phyloP scores from a whole-genome alignment of 768 basidiomycete genomes.

The Boletus patriciae region DNA sequence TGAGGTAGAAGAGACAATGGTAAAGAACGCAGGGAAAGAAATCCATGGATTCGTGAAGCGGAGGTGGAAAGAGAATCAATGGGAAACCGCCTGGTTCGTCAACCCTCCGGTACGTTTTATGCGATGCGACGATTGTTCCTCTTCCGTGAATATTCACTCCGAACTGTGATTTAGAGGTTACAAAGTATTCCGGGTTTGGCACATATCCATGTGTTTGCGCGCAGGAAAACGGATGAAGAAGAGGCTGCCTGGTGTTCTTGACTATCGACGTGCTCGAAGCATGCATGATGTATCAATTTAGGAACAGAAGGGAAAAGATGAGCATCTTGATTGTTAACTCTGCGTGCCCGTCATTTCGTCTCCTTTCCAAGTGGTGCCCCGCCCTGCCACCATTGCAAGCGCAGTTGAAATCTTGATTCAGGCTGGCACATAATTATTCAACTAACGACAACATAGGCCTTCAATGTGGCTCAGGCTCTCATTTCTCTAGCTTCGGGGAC shows the following conservation, averaged over 20 bases:
- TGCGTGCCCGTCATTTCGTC: neutral
- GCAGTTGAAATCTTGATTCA: neutral
- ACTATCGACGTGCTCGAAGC: neutral
- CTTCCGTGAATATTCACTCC: neutral
- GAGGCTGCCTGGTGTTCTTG: slow-evolving; percentile 17
- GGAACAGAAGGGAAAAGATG: slow-evolving; percentile 7
- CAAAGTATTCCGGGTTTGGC: slow-evolving; percentile 81
- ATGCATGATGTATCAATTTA: slow-evolving; percentile 1
- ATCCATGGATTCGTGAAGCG: slow-evolving; percentile 62
- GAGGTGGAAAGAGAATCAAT: slow-evolving; percentile 68
- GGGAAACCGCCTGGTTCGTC: slow-evolving; percentile 93
- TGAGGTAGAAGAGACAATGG: slow-evolving; percentile 51
- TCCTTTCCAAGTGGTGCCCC: neutral
- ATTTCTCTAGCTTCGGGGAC: neutral
- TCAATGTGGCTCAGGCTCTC: no score
- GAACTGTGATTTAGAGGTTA: slow-evolving; percentile 50
- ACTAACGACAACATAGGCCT: neutral
- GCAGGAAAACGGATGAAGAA: slow-evolving; percentile 42
- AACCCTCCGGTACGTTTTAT: slow-evolving; percentile 70
- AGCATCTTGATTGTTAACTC: neutral
- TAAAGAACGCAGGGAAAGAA: slow-evolving; percentile 53
- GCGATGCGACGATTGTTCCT: no score
- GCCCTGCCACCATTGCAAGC: neutral
- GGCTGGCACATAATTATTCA: neutral
- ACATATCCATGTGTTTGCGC: slow-evolving; percentile 86